Conservation (phyloP, 2,329 filamentous ascomycete species). For the Eutypa lata region DNA sequence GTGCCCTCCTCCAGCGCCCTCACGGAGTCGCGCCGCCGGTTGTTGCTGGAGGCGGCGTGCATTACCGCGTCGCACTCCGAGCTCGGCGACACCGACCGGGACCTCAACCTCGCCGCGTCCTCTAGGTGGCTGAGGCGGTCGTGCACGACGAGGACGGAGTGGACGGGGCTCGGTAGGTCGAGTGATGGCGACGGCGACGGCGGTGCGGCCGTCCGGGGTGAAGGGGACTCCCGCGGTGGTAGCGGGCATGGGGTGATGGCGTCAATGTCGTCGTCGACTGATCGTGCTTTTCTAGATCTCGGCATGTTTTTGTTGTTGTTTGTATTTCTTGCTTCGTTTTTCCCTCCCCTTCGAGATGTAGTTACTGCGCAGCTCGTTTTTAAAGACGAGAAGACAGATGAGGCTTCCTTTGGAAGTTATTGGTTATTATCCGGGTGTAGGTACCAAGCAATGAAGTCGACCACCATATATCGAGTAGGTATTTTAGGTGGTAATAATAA, state of each 20-base stretch:
- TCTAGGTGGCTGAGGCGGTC: conserved; percentile 12
- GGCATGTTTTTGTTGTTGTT: conserved; percentile 8
- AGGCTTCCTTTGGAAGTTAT: too few relatives aligned
- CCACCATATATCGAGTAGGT: too few relatives aligned
- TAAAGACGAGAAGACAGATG: too few relatives aligned
- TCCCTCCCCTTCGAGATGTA: neutral
- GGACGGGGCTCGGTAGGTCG: conserved; percentile 7
- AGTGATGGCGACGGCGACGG: conserved; percentile 4
- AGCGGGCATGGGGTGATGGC: conserved; percentile 31
- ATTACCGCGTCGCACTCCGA: conserved; percentile 16
- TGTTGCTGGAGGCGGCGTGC: conserved; percentile 8
- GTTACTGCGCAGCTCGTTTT: too few relatives aligned
- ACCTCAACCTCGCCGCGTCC: conserved; percentile 18
- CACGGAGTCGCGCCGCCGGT: conserved; percentile 23
- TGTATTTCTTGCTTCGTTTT: neutral
- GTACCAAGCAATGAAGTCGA: too few relatives aligned
- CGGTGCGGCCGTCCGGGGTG: neutral
- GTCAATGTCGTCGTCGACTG: conserved; percentile 27
- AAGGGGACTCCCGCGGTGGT: neutral
- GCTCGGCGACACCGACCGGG: conserved; percentile 22
- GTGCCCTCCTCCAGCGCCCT: conserved; percentile 31
- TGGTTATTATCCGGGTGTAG: too few relatives aligned
- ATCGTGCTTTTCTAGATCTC: conserved; percentile 5
- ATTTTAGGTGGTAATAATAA: too few relatives aligned
- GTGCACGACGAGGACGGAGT: conserved; percentile 15